phyloP scores from a whole-genome alignment of 2,329 filamentous ascomycete species.

The Gnomoniopsis sp. region DNA sequence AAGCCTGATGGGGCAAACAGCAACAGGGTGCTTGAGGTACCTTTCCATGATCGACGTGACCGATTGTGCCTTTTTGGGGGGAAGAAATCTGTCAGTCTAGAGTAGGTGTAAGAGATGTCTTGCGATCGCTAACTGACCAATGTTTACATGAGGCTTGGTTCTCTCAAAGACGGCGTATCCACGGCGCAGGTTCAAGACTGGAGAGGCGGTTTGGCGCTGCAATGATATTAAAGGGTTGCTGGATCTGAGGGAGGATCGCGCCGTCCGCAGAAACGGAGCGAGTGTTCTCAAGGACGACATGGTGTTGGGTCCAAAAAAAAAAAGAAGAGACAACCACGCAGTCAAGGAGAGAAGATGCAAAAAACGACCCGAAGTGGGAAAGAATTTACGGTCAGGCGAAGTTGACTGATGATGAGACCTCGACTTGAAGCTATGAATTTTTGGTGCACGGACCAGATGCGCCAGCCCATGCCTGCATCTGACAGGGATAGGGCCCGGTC shows the following conservation, averaged over 20 bases:
- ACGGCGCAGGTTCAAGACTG: constrained; percentile 63
- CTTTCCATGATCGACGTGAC: constrained; percentile 99
- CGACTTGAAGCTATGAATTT: constrained; percentile 13
- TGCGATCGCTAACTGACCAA: constrained; percentile 61
- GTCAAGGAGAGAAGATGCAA: constrained; percentile 19
- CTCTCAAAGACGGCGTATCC: constrained; percentile 75
- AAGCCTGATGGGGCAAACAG: neutral
- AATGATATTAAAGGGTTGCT: constrained; percentile 71
- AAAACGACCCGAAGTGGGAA: constrained; percentile 7
- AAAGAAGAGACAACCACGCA: constrained; percentile 24
- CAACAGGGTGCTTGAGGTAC: constrained; percentile 42
- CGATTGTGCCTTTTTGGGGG: constrained; percentile 76
- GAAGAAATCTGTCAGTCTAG: constrained; percentile 18
- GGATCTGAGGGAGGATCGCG: constrained; percentile 69
- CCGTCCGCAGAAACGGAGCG: constrained; percentile 77
- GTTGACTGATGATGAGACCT: constrained; percentile 2
- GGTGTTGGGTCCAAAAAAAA: constrained; percentile 40
- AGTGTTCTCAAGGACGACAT: constrained; percentile 83
- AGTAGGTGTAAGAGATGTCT: constrained; percentile 12
- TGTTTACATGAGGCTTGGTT: constrained; percentile 96
- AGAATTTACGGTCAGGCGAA: constrained; percentile 2
- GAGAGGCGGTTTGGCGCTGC: constrained; percentile 64
- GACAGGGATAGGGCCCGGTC: too few species aligned
- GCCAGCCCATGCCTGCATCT: too few species aligned
- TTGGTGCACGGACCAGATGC: constrained; percentile 14